Percentiles rank a stretch among this genome's conserved stretches.
These are phyloP conservation scores for Nitzschia sp. DNA, from an alignment of 108 stramenopile species.

Conservation along the genomic window DNA sequence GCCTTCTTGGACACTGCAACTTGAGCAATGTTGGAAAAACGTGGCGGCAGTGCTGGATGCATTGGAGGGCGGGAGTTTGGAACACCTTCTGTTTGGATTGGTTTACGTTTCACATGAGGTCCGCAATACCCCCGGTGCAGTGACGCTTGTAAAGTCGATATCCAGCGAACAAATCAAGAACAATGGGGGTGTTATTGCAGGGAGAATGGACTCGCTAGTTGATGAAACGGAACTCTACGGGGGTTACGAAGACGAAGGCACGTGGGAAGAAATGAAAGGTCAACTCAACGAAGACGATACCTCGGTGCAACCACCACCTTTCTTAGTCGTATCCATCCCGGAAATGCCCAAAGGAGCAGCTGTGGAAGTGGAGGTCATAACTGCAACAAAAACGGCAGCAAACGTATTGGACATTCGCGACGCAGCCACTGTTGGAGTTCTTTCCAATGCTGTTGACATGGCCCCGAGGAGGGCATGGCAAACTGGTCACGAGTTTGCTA, in stretches of 20 bases:
- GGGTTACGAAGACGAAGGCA: slow-evolving; percentile 83
- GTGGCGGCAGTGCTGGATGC: slow-evolving; percentile 77
- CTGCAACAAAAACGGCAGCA: slow-evolving; percentile 55
- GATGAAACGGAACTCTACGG: slow-evolving; percentile 59
- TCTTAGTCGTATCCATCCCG: slow-evolving; percentile 71
- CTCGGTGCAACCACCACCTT: slow-evolving; percentile 25
- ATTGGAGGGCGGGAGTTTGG: slow-evolving; percentile 63
- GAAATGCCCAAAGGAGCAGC: slow-evolving; percentile 81
- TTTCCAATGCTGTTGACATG: not conserved
- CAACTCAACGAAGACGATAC: slow-evolving; percentile 4
- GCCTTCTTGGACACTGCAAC: slow-evolving; percentile 54
- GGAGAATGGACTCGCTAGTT: slow-evolving; percentile 53
- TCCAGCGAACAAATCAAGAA: slow-evolving; percentile 34
- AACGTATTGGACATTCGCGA: slow-evolving; percentile 39
- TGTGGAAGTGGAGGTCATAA: slow-evolving; percentile 74
- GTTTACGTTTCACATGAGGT: slow-evolving; percentile 54
- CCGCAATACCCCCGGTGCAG: slow-evolving; percentile 17
- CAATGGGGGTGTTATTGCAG: slow-evolving; percentile 67
- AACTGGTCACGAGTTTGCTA: slow-evolving; percentile 51
- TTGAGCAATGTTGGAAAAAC: slow-evolving; percentile 84
- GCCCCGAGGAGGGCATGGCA: slow-evolving; percentile 38
- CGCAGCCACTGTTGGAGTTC: not conserved
- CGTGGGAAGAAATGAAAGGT: slow-evolving; percentile 60
- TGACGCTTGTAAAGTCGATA: slow-evolving; percentile 36
- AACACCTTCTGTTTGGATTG: slow-evolving; percentile 56